These are phyloP conservation scores for Euphorbia celastroides DNA, from an alignment of 441 rosid species.

Conservation along the genomic window DNA sequence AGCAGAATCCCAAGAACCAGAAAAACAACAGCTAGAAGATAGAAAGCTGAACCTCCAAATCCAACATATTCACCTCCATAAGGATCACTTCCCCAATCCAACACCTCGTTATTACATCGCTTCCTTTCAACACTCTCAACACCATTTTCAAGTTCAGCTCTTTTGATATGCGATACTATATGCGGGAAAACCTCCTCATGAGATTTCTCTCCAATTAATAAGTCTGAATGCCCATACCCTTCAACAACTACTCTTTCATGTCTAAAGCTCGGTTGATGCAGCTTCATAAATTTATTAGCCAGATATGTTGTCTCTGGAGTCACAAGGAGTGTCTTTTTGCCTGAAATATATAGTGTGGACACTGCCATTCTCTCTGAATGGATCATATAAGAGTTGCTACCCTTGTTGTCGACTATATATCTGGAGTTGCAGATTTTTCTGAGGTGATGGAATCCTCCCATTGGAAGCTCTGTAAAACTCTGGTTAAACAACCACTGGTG, in stretches of 20 bases:
- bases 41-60: conserved; percentile 15
- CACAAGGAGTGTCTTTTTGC: conserved; percentile 27
- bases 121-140: not conserved
- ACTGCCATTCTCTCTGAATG: conserved; percentile 46
- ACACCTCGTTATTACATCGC: not conserved
- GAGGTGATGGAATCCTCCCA: conserved; percentile 40
- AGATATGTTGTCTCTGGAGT: conserved; percentile 41
- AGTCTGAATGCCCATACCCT: conserved; percentile 42
- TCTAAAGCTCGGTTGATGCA: conserved; percentile 37
- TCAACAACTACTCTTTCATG: conserved; percentile 44
- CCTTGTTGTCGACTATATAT: conserved; percentile 32
- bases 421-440: conserved; percentile 40
- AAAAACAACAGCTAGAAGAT: not conserved
- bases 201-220: conserved; percentile 39
- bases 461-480: conserved; percentile 28
- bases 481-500: conserved; percentile 33
- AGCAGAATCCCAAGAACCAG: conserved; percentile 4
- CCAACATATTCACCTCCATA: conserved; percentile 10
- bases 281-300: conserved; percentile 38
- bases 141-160: conserved; percentile 24
- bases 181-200: conserved; percentile 31
- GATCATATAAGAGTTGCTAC: conserved; percentile 34
- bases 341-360: conserved; percentile 35
- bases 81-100: conserved; percentile 19
- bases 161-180: conserved; percentile 27